Percentiles rank a stretch among this genome's conserved stretches.
Evolutionary conservation across 371 early-diverging fungal species (phyloP).

Genomic region (Globomyces sp.): DNA sequence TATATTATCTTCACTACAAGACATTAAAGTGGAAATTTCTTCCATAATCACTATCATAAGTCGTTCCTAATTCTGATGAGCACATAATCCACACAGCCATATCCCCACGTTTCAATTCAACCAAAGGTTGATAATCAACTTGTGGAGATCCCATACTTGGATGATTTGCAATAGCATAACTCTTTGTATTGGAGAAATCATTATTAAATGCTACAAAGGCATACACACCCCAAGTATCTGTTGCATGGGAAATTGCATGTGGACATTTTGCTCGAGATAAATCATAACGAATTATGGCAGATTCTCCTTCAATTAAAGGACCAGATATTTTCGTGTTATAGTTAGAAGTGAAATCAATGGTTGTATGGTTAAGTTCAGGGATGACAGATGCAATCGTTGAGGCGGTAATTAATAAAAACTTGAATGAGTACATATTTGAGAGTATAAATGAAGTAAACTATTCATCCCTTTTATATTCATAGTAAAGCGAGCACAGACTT

Average conservation of each 20-base stretch:
- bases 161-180: neutral
- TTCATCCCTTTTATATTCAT: too few species aligned
- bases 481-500: too few species aligned
- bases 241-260: neutral
- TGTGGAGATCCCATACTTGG: neutral
- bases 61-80: constrained; percentile 7
- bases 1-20: too few species aligned
- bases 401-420: too few species aligned
- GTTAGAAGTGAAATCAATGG: neutral
- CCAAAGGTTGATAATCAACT: neutral
- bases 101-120: neutral
- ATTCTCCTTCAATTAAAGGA: neutral
- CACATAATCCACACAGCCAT: constrained; percentile 3
- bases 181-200: neutral
- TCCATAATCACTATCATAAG: constrained; percentile 8
- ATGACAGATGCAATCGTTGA: too few species aligned
- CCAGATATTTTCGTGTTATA: neutral
- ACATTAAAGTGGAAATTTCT: neutral
- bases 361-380: neutral
- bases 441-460: too few species aligned
- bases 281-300: neutral
- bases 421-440: too few species aligned
- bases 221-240: neutral
- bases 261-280: neutral
- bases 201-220: neutral